phyloP scores from a whole-genome alignment of 179 eudicot genomes.

The Actinidia arguta region DNA sequence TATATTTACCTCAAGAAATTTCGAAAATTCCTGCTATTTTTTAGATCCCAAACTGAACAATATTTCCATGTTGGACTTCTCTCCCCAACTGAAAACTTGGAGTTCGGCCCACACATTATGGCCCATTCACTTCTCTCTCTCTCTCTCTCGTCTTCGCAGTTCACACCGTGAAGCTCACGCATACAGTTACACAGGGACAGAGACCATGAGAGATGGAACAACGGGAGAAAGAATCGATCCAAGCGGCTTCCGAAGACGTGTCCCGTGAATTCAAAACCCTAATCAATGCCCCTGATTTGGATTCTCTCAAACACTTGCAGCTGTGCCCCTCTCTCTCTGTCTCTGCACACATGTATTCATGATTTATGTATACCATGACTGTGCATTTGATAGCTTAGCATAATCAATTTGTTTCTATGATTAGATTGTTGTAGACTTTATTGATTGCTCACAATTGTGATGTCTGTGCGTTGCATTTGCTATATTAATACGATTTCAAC shows the following conservation, averaged over 20 bases:
- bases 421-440: not conserved
- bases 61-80: no score
- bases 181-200: no score
- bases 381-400: not conserved
- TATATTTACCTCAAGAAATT: no score
- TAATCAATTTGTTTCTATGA: not conserved
- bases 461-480: not conserved
- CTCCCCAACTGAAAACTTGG: no score
- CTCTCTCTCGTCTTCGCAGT: no score
- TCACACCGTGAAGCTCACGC: no score
- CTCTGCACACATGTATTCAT: not conserved
- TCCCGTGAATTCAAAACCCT: constrained; percentile 74
- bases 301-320: constrained; percentile 74
- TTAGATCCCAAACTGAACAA: no score
- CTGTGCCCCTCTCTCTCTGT: constrained; percentile 9
- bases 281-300: constrained; percentile 53
- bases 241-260: constrained; percentile 62
- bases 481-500: no score
- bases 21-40: no score
- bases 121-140: no score
- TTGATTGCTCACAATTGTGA: not conserved
- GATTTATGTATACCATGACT: not conserved
- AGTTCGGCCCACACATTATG: no score
- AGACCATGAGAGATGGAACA: no score
- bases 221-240: constrained; percentile 46